Evolutionary conservation across 306 rosid species (phyloP), one percentile per base, ranked within the genome.

Genomic region (Casuarina cunninghamiana): DNA sequence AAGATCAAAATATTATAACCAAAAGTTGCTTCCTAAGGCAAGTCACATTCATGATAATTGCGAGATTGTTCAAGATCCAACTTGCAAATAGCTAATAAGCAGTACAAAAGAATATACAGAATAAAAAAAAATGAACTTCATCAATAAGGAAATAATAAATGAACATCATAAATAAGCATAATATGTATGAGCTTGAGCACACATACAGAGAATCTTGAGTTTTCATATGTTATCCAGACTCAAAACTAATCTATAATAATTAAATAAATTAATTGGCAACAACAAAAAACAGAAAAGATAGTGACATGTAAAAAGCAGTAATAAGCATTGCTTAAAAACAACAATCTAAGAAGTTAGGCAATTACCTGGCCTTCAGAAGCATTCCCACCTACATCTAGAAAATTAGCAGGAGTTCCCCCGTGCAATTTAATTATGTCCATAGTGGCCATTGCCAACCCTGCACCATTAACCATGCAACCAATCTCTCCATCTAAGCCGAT

Each of bases 391-490:
- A 93, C 97, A 80, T 95, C 99, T 67, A 95, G 87, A 82, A 95
- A 95, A 89, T 95, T 95, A 75, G 99, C 99, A 76, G 99, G 99
- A 78, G 99, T 95, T 81, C 99, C 99, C 37, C 99, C 99, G 67
- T 84, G 97, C 84, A 95, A 82, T 83, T 95, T 95, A 72, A 95
- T 95, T 62, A 95, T 95, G 79, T 95, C 99, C 99, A 95, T 95
- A 11, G 99, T 95, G 77, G 99, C 95, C 99, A 95, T 95, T 74
- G 99, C 97, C 76, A 95, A 84, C 78, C 99, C 99, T 48, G 97
- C 99, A 53, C 99, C 99, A 85, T 95, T 95, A 84, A 95, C 99
- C 99, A 95, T 95, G 90, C 99, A 95, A 69, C 99, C 99, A 83
- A 95, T 95, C 84, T 95, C 99, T 78, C 99, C 99, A 86, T 95